A percentile compares a stretch with the other conserved stretches of the same genome.
Evolutionary conservation across 2,329 filamentous ascomycete species (phyloP).

Genomic region (Xylaria sp.): DNA sequence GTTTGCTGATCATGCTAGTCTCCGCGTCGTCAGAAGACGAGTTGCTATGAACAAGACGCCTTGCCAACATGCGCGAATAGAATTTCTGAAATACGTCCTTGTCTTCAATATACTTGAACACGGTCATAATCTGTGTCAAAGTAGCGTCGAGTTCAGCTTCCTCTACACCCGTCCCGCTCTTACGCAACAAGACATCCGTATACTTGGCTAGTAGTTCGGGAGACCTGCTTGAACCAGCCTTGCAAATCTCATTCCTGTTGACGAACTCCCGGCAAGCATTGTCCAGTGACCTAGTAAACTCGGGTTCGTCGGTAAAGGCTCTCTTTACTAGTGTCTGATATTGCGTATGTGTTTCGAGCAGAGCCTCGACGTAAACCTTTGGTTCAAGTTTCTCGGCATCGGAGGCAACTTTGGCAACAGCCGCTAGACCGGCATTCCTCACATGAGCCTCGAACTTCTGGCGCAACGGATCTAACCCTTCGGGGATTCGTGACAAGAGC

Average conservation of each 20-base stretch:
- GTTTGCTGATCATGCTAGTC: constrained; percentile 98
- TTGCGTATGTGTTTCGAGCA: constrained; percentile 93
- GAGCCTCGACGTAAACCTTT: constrained; percentile 94
- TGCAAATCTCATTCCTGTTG: constrained; percentile 97
- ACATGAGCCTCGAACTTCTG: constrained; percentile 92
- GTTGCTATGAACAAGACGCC: constrained; percentile 92
- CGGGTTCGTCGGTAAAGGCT: constrained; percentile 93
- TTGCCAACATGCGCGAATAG: constrained; percentile 95
- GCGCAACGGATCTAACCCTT: constrained; percentile 89
- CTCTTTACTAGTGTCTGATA: constrained; percentile 92
- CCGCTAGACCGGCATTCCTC: constrained; percentile 84
- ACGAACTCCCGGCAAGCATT: constrained; percentile 98
- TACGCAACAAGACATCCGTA: constrained; percentile 90
- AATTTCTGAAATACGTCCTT: constrained; percentile 99
- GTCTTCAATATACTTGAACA: constrained; percentile 99
- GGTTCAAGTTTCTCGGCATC: constrained; percentile 93
- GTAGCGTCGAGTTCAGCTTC: constrained; percentile 93
- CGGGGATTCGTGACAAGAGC: constrained; percentile 86
- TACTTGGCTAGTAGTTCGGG: constrained; percentile 96
- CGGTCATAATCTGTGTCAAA: constrained; percentile 94
- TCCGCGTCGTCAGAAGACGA: constrained; percentile 97
- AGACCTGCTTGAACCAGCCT: constrained; percentile 90
- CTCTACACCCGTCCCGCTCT: constrained; percentile 91
- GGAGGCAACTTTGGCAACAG: constrained; percentile 89
- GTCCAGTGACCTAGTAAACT: constrained; percentile 95